Evolutionary conservation across 345 rosid species (phyloP).

Genomic region (Populus deltoides): DNA sequence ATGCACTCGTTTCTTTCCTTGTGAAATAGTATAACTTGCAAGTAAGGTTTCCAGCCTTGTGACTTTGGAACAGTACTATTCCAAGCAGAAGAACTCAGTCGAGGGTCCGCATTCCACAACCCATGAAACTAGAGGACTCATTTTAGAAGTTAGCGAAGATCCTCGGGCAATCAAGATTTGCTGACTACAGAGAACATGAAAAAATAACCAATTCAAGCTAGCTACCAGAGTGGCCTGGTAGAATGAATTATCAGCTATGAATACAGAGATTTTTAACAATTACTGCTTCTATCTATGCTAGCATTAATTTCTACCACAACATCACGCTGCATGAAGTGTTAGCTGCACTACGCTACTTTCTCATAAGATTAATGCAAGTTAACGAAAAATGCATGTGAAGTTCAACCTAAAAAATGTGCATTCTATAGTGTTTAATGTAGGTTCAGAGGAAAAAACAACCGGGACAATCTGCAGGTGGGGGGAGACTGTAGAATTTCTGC

Average conservation of each 20-base stretch:
- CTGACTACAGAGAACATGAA: not conserved
- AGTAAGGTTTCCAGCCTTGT: slow-evolving; percentile 6
- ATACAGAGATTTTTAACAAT: not conserved
- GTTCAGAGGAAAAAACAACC: not conserved
- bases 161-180: not conserved
- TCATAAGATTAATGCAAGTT: not conserved
- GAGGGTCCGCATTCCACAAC: not conserved
- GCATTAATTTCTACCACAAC: not conserved
- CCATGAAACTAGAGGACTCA: not conserved
- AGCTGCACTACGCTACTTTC: not conserved
- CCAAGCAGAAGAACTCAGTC: not conserved
- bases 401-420: not conserved
- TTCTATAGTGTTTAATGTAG: not conserved
- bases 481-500: not conserved
- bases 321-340: not conserved
- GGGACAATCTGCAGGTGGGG: not conserved
- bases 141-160: not conserved
- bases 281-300: not conserved
- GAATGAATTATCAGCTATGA: not conserved
- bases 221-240: not conserved
- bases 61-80: not conserved
- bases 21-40: slow-evolving; percentile 1
- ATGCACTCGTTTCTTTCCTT: not conserved
- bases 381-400: not conserved
- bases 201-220: not conserved